phyloP scores from a whole-genome alignment of 805 yeast species.

The Wickerhamiella spandovensis region DNA sequence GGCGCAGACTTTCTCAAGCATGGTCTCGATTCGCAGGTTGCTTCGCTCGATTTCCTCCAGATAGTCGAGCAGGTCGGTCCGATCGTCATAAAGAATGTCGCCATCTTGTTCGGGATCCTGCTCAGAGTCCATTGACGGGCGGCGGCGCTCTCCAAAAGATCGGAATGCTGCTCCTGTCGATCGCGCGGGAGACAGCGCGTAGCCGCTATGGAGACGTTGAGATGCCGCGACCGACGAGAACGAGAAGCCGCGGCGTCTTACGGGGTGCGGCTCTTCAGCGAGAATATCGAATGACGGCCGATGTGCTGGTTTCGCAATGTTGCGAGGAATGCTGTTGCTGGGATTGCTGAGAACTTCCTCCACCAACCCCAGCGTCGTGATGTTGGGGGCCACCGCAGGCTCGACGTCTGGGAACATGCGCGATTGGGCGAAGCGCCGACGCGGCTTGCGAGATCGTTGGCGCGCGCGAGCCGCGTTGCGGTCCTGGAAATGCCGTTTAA shows the following conservation, averaged over 20 bases:
- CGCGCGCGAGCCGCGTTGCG: not conserved
- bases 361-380: slow-evolving; percentile 7
- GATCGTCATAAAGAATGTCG: not conserved
- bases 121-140: slow-evolving; percentile 1
- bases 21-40: slow-evolving; percentile 4
- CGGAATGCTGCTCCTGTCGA: not conserved
- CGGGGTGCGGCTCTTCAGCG: not conserved
- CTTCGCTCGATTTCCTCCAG: slow-evolving; percentile 4
- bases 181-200: not conserved
- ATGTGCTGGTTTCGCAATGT: not conserved
- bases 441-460: not conserved
- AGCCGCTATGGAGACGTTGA: not conserved
- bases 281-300: not conserved
- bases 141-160: not conserved
- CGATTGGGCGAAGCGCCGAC: not conserved
- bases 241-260: not conserved
- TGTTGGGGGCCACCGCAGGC: slow-evolving; percentile 3
- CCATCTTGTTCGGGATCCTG: slow-evolving; percentile 1
- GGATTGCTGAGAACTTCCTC: slow-evolving; percentile 5
- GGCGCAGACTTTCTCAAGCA: slow-evolving; percentile 2
- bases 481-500: slow-evolving; percentile 10
- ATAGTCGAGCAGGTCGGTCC: not conserved
- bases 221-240: not conserved
- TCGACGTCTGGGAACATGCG: not conserved
- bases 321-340: not conserved